A percentile compares a stretch with the other conserved stretches of the same genome.
phyloP scores from a whole-genome alignment of 1,284 basidiomycete species.

The Cryptococcus sp. region DNA sequence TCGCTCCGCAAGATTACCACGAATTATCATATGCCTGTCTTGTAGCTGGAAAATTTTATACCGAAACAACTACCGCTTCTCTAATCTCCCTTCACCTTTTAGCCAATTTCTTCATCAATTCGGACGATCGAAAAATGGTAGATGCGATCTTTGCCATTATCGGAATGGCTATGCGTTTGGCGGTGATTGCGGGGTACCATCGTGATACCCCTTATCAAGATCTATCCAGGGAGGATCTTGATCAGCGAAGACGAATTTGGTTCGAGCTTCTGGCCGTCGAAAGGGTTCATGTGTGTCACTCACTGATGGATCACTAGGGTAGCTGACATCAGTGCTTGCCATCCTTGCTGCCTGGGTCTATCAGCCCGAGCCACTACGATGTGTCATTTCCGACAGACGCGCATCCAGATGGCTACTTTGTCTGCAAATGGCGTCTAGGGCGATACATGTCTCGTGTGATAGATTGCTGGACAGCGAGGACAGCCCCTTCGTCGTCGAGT shows the following conservation, averaged over 20 bases:
- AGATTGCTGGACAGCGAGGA: slow-evolving; percentile 12
- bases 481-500: slow-evolving; percentile 4
- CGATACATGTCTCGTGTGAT: slow-evolving; percentile 15
- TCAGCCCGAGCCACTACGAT: slow-evolving; percentile 15
- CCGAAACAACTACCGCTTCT: slow-evolving; percentile 11
- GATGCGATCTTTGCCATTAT: slow-evolving; percentile 16
- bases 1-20: slow-evolving; percentile 11
- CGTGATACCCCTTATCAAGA: slow-evolving; percentile 2
- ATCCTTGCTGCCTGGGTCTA: slow-evolving; percentile 11
- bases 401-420: slow-evolving; percentile 10
- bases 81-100: slow-evolving; percentile 11
- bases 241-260: slow-evolving; percentile 15
- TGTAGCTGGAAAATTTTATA: slow-evolving; percentile 15
- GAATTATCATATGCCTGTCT: slow-evolving; percentile 12
- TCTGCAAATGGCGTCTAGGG: slow-evolving; percentile 16
- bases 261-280: slow-evolving; percentile 13
- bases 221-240: slow-evolving; percentile 6
- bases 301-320: no score
- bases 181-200: slow-evolving; percentile 15
- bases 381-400: slow-evolving; percentile 12
- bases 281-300: slow-evolving; percentile 4
- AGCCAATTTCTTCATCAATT: slow-evolving; percentile 15
- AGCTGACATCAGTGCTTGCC: slow-evolving; percentile 1
- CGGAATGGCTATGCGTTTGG: slow-evolving; percentile 10
- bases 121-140: slow-evolving; percentile 14